phyloP scores from a whole-genome alignment of 2,329 filamentous ascomycete species.

The Ceratocystis harringtonii region DNA sequence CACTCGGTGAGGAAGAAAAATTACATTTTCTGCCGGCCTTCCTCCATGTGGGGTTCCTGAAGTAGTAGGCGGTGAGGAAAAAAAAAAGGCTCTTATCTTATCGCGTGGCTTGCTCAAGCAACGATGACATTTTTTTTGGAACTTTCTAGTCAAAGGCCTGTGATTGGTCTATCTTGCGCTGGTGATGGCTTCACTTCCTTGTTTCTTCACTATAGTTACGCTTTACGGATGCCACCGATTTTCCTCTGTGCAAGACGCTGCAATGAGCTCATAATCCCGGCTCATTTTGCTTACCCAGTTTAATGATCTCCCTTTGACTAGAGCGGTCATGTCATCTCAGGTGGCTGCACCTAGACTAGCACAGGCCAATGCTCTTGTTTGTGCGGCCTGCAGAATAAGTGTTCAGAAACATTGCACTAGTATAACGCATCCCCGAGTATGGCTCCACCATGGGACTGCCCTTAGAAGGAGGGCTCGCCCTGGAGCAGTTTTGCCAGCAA shows the following conservation, averaged over 20 bases:
- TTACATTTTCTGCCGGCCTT: constrained; percentile 14
- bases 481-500: background rate
- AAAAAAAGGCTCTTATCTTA: constrained; percentile 15
- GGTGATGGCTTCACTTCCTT: constrained; percentile 9
- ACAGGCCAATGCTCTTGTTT: constrained; percentile 15
- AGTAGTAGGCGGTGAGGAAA: constrained; percentile 11
- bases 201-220: background rate
- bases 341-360: constrained; percentile 14
- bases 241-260: background rate
- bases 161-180: constrained; percentile 6
- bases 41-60: constrained; percentile 5
- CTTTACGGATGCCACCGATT: background rate
- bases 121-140: constrained; percentile 11
- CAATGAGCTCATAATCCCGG: background rate
- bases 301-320: background rate
- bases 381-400: background rate
- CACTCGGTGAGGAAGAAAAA: constrained; percentile 11
- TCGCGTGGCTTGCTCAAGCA: constrained; percentile 5
- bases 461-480: constrained; percentile 8
- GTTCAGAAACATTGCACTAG: background rate
- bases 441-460: constrained; percentile 7
- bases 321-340: constrained; percentile 15
- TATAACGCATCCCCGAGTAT: background rate
- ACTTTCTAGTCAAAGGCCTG: constrained; percentile 5
- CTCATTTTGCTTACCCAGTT: background rate